Percentiles rank a stretch among this genome's conserved stretches.
phyloP scores from a whole-genome alignment of 2,329 filamentous ascomycete genomes.

The Claviceps sp. region DNA sequence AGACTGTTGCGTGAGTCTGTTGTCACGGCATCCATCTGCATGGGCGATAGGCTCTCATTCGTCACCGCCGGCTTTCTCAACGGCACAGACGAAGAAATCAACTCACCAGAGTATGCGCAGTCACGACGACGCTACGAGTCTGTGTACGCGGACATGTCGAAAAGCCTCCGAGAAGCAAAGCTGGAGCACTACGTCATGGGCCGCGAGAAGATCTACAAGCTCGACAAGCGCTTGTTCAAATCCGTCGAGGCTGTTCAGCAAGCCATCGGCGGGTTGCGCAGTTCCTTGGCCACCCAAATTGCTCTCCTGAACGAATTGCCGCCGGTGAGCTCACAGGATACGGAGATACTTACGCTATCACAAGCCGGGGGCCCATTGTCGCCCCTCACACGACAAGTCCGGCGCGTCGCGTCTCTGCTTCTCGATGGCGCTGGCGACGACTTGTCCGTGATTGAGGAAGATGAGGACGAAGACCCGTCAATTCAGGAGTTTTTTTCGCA shows the following conservation, averaged over 20 bases:
- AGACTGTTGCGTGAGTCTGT: conserved; percentile 60
- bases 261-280: conserved; percentile 78
- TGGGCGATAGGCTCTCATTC: conserved; percentile 68
- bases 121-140: conserved; percentile 51
- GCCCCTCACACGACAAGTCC: conserved; percentile 13
- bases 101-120: conserved; percentile 48
- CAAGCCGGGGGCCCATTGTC: conserved; percentile 8
- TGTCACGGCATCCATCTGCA: conserved; percentile 54
- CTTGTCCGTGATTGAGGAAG: conserved; percentile 50
- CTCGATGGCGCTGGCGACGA: conserved; percentile 30
- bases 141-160: conserved; percentile 57
- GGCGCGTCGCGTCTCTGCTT: conserved; percentile 16
- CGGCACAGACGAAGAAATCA: conserved; percentile 66
- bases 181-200: conserved; percentile 78
- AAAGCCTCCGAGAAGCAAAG: conserved; percentile 72
- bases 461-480: conserved; percentile 31
- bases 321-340: conserved; percentile 1
- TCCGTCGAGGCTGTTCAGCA: conserved; percentile 78
- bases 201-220: conserved; percentile 61
- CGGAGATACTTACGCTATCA: neutral
- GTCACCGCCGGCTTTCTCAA: conserved; percentile 76
- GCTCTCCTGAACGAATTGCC: conserved; percentile 57
- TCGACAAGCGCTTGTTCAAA: conserved; percentile 69
- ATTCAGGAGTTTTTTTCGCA: conserved; percentile 11
- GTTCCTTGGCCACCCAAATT: conserved; percentile 82